Percentiles rank a stretch among this genome's conserved stretches.
Evolutionary conservation across 2,329 filamentous ascomycete genomes (phyloP).

Genomic region (Fusarium sp.): DNA sequence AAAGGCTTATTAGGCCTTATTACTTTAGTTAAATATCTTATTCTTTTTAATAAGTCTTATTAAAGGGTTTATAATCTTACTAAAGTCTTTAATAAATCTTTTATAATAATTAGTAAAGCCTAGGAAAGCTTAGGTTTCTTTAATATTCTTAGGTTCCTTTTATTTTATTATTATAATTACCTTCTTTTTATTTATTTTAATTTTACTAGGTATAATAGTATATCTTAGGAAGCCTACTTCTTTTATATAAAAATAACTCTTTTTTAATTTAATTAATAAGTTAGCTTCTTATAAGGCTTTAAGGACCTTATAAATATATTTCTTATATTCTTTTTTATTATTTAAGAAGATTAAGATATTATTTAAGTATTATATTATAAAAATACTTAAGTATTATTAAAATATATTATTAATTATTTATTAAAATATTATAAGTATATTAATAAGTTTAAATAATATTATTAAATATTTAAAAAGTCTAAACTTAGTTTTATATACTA

Average conservation of each 20-base stretch:
- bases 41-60: slow-evolving; percentile 11
- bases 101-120: slow-evolving; percentile 24
- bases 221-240: slow-evolving; percentile 20
- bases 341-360: too few species aligned
- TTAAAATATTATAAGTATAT: too few species aligned
- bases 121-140: slow-evolving; percentile 28
- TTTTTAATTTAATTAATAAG: slow-evolving; percentile 22
- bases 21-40: background rate
- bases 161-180: slow-evolving; percentile 1
- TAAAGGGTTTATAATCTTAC: background rate
- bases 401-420: too few species aligned
- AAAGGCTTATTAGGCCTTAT: background rate
- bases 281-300: slow-evolving; percentile 20
- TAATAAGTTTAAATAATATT: too few species aligned
- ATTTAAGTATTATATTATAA: too few species aligned
- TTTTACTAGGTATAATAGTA: slow-evolving; percentile 11
- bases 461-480: too few species aligned
- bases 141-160: background rate
- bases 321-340: background rate
- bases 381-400: too few species aligned
- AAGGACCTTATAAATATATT: slow-evolving; percentile 4
- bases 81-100: slow-evolving; percentile 33
- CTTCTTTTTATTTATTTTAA: slow-evolving; percentile 26
- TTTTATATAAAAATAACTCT: slow-evolving; percentile 25
- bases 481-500: too few species aligned